phyloP scores from a whole-genome alignment of 768 basidiomycete genomes.

The Pisolithus microcarpus region DNA sequence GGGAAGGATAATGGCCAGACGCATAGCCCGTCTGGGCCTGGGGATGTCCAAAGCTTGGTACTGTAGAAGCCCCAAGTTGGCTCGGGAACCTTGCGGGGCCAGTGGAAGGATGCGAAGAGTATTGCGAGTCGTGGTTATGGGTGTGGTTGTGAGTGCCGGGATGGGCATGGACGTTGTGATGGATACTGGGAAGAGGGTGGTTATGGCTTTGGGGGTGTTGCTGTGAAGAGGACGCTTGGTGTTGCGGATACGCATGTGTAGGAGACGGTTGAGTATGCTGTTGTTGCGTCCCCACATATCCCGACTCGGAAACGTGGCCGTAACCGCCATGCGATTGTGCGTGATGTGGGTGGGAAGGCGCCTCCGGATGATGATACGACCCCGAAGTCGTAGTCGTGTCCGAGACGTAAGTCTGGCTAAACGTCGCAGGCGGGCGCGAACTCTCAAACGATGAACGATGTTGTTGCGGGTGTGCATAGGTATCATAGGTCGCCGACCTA shows the following conservation, averaged over 20 bases:
- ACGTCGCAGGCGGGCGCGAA: too few relatives aligned
- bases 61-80: slow-evolving; percentile 3
- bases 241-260: slow-evolving; percentile 16
- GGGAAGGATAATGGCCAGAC: slow-evolving; percentile 15
- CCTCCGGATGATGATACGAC: too few relatives aligned
- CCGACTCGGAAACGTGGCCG: background rate
- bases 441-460: too few relatives aligned
- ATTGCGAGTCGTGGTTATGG: slow-evolving; percentile 22
- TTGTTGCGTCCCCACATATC: slow-evolving; percentile 3
- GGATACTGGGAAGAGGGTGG: slow-evolving; percentile 14
- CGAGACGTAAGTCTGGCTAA: too few relatives aligned
- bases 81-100: slow-evolving; percentile 2
- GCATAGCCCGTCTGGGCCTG: background rate
- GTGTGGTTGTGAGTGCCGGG: too few relatives aligned
- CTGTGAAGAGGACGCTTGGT: slow-evolving; percentile 11
- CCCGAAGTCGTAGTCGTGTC: too few relatives aligned
- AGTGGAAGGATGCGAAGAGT: slow-evolving; percentile 1
- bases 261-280: slow-evolving; percentile 11
- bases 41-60: background rate
- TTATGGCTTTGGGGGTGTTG: too few relatives aligned
- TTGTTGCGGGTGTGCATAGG: too few relatives aligned
- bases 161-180: slow-evolving; percentile 14
- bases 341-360: too few relatives aligned
- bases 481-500: too few relatives aligned
- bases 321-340: too few relatives aligned